phyloP scores from a whole-genome alignment of 2,329 filamentous ascomycete genomes.

The Epichloe sibirici region DNA sequence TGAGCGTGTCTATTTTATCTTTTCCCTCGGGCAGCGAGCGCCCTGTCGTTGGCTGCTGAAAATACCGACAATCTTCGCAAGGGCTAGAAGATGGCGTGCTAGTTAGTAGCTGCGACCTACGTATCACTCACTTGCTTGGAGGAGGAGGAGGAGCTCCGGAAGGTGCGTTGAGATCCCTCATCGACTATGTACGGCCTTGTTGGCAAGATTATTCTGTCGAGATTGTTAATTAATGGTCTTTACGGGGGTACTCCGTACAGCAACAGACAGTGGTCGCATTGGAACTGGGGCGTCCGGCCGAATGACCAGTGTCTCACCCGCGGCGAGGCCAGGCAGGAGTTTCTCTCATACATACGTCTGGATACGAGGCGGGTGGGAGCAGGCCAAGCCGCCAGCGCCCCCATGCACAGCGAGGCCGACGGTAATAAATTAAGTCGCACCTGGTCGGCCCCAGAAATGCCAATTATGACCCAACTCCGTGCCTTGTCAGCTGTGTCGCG shows the following conservation, averaged over 20 bases:
- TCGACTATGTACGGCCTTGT: too few species aligned
- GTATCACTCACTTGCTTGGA: too few species aligned
- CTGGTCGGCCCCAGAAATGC: not conserved
- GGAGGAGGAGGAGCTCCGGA: too few species aligned
- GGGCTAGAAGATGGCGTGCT: not conserved
- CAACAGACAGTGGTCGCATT: not conserved
- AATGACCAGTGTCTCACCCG: not conserved
- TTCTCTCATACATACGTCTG: conserved; percentile 5
- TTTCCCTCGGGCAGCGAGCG: not conserved
- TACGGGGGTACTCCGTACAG: not conserved
- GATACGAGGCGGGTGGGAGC: conserved; percentile 1
- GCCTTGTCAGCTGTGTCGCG: not conserved
- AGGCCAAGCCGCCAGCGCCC: conserved; percentile 1
- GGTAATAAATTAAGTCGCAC: conserved; percentile 1
- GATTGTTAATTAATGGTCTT: too few species aligned
- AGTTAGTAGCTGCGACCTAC: too few species aligned
- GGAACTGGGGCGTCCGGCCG: not conserved
- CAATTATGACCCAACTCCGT: not conserved
- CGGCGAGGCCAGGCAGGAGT: not conserved
- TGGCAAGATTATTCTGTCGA: too few species aligned
- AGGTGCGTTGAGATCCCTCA: too few species aligned
- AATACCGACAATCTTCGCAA: not conserved
- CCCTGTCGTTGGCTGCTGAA: not conserved
- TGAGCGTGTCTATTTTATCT: conserved; percentile 1
- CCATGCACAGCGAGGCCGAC: conserved; percentile 3